A percentile compares a stretch with the other conserved stretches of the same genome.
Conservation (phyloP, 345 rosid genomes). For the Brassica cretica region DNA sequence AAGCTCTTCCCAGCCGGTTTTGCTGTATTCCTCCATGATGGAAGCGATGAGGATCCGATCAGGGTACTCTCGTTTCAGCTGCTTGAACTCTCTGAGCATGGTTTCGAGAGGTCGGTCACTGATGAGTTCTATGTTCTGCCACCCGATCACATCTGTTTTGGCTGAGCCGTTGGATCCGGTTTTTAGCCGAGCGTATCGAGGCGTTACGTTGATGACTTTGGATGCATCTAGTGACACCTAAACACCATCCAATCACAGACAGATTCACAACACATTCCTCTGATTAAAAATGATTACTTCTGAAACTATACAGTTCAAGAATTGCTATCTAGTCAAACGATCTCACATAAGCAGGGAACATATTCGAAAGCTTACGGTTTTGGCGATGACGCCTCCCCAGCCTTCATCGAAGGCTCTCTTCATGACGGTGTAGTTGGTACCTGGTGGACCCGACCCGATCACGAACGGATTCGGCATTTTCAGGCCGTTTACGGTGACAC, state of each 20-base stretch:
- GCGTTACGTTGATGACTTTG: slow-evolving; percentile 91
- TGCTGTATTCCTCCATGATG: slow-evolving; percentile 91
- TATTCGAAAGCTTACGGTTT: slow-evolving; percentile 63
- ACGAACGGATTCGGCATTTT: slow-evolving; percentile 93
- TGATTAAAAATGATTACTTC: background rate
- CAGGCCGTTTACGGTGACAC: slow-evolving; percentile 83
- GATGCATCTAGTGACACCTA: slow-evolving; percentile 94
- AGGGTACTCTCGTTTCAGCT: slow-evolving; percentile 78
- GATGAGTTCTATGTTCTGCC: slow-evolving; percentile 97
- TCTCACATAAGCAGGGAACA: background rate
- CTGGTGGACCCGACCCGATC: slow-evolving; percentile 98
- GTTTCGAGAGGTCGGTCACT: slow-evolving; percentile 94
- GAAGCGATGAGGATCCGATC: slow-evolving; percentile 96
- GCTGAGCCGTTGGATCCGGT: slow-evolving; percentile 75
- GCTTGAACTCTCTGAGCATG: slow-evolving; percentile 86
- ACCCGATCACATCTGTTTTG: slow-evolving; percentile 85
- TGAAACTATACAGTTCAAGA: background rate
- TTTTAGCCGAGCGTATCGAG: slow-evolving; percentile 80
- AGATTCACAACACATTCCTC: slow-evolving; percentile 9
- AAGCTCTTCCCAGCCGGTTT: slow-evolving; percentile 95
- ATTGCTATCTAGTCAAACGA: slow-evolving; percentile 21
- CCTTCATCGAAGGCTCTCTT: slow-evolving; percentile 97
- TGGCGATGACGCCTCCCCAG: slow-evolving; percentile 98
- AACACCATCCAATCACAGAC: slow-evolving; percentile 24
- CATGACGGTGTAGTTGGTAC: slow-evolving; percentile 97